Evolutionary conservation across 2,329 filamentous ascomycete genomes (phyloP).

Genomic region (Rhinocladiella mackenziei): DNA sequence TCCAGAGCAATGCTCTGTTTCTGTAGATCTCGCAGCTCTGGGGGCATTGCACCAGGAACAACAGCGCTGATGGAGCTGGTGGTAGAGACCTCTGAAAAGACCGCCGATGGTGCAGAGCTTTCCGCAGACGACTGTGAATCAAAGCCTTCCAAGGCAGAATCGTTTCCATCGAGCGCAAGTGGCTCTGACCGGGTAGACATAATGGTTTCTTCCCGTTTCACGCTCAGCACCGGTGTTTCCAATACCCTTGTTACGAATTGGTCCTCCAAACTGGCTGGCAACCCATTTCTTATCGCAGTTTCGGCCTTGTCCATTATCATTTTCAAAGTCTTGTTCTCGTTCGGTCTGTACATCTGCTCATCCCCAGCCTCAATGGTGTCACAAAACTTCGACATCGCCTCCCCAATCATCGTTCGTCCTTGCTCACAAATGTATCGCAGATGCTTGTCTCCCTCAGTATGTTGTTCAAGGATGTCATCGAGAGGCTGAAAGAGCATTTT

Average conservation of each 20-base stretch:
- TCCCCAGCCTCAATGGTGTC: conserved; percentile 79
- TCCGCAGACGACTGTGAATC: conserved; percentile 31
- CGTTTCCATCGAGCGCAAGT: conserved; percentile 34
- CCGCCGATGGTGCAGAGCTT: conserved; percentile 34
- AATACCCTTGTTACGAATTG: conserved; percentile 73
- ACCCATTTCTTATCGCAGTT: conserved; percentile 58
- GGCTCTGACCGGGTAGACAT: conserved; percentile 28
- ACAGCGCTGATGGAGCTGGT: conserved; percentile 37
- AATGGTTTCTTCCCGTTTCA: conserved; percentile 56
- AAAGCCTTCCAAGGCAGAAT: conserved; percentile 14
- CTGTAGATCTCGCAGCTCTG: conserved; percentile 42
- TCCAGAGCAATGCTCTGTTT: conserved; percentile 48
- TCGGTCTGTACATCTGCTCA: conserved; percentile 80
- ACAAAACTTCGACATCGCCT: conserved; percentile 67
- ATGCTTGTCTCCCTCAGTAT: conserved; percentile 41
- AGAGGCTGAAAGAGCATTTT: conserved; percentile 46
- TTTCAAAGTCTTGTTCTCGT: conserved; percentile 62
- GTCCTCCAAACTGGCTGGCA: conserved; percentile 80
- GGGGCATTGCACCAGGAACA: conserved; percentile 33
- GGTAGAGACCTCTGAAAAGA: conserved; percentile 39
- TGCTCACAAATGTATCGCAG: conserved; percentile 41
- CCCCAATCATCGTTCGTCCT: conserved; percentile 50
- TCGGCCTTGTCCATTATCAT: conserved; percentile 68
- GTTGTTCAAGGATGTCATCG: conserved; percentile 48
- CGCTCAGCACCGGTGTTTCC: conserved; percentile 68